Evolutionary conservation across 345 rosid species (phyloP).

Genomic region (Excoecaria cochinchinensis): DNA sequence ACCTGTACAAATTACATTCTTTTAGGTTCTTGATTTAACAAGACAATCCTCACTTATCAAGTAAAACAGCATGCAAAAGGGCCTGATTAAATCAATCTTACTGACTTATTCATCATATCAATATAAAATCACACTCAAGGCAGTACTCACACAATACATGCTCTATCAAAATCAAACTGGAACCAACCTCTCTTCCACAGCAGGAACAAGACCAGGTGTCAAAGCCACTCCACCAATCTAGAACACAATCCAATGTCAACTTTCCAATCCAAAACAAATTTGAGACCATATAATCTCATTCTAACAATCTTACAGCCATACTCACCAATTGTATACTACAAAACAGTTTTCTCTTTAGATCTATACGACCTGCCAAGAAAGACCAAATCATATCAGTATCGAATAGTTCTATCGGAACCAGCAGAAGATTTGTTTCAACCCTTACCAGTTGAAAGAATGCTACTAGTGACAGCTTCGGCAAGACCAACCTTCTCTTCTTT

Average conservation of each 20-base stretch:
- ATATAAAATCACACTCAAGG: not conserved
- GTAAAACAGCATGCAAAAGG: not conserved
- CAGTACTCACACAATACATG: not conserved
- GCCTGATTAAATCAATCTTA: not conserved
- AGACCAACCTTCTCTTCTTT: slow-evolving; percentile 96
- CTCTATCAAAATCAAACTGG: slow-evolving; percentile 6
- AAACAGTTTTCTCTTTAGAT: slow-evolving; percentile 82
- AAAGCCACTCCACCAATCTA: slow-evolving; percentile 94
- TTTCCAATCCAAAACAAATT: not conserved
- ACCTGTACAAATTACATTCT: not conserved
- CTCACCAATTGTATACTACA: slow-evolving; percentile 85
- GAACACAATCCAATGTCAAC: slow-evolving; percentile 32
- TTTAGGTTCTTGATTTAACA: not conserved
- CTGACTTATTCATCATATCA: not conserved
- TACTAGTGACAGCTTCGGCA: slow-evolving; percentile 83
- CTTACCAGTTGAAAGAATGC: slow-evolving; percentile 87
- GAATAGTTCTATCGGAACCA: slow-evolving; percentile 7
- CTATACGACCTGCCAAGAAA: slow-evolving; percentile 70
- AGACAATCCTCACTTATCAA: no score
- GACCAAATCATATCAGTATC: slow-evolving; percentile 15
- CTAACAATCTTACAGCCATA: slow-evolving; percentile 12
- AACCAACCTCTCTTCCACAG: slow-evolving; percentile 83
- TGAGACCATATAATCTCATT: slow-evolving; percentile 9
- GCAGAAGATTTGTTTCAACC: slow-evolving; percentile 14
- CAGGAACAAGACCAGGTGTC: slow-evolving; percentile 67